Percentiles rank a stretch among this genome's conserved stretches.
These are phyloP conservation scores for Xylaria sp. DNA, from an alignment of 2,329 filamentous ascomycete genomes.

Conservation along the genomic window DNA sequence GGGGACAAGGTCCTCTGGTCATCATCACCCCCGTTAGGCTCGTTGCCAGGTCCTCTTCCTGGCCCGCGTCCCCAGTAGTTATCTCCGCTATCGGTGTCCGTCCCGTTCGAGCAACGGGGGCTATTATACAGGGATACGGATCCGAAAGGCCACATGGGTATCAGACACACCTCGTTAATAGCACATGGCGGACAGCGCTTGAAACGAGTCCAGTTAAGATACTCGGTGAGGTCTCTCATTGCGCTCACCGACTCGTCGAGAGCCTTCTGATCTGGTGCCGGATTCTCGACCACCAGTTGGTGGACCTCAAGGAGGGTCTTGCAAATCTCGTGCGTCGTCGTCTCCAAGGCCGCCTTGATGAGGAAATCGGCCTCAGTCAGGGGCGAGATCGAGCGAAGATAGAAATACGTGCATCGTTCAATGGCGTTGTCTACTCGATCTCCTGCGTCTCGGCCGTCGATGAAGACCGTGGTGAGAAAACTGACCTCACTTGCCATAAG, in stretches of 20 bases:
- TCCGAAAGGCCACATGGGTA: slow-evolving; percentile 56
- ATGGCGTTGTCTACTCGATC: slow-evolving; percentile 52
- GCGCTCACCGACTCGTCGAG: slow-evolving; percentile 24
- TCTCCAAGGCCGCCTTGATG: slow-evolving; percentile 57
- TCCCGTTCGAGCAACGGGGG: slow-evolving; percentile 47
- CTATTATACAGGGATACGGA: slow-evolving; percentile 47
- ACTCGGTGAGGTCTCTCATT: slow-evolving; percentile 42
- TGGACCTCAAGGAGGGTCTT: slow-evolving; percentile 46
- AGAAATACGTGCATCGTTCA: slow-evolving; percentile 60
- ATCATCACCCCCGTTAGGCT: background rate
- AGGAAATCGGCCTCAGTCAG: slow-evolving; percentile 58
- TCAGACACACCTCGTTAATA: slow-evolving; percentile 51
- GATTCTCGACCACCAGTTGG: slow-evolving; percentile 40
- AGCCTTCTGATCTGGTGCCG: slow-evolving; percentile 21
- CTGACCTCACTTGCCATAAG: slow-evolving; percentile 54
- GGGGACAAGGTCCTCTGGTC: background rate
- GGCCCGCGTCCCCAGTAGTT: slow-evolving; percentile 36
- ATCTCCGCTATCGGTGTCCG: slow-evolving; percentile 27
- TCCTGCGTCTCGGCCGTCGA: slow-evolving; percentile 51
- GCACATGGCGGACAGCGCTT: slow-evolving; percentile 51
- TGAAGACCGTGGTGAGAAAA: slow-evolving; percentile 55
- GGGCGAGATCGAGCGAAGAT: slow-evolving; percentile 51
- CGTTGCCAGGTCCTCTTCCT: background rate
- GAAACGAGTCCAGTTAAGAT: slow-evolving; percentile 52
- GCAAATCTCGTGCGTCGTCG: slow-evolving; percentile 39